phyloP scores from a whole-genome alignment of 2,329 filamentous ascomycete species.

The Proliferodiscus dingleyae region DNA sequence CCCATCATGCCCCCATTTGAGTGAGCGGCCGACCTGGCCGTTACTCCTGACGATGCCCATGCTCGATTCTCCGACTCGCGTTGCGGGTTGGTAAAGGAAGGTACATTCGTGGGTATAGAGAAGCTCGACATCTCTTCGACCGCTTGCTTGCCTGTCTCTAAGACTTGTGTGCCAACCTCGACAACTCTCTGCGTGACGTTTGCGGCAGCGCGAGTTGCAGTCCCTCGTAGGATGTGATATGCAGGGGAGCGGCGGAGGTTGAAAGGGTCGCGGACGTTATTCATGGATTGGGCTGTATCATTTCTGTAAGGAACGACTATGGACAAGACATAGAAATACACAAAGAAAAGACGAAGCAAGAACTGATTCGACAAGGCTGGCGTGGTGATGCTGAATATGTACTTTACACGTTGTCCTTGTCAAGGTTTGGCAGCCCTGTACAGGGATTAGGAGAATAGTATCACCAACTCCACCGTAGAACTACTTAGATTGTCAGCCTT shows the following conservation, averaged over 20 bases:
- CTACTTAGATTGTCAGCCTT: too few species aligned
- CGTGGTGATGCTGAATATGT: neutral
- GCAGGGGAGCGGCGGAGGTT: constrained; percentile 37
- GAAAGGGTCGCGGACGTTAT: constrained; percentile 35
- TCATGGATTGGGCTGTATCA: constrained; percentile 29
- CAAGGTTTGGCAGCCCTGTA: neutral
- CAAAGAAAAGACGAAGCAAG: neutral
- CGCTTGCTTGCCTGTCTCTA: constrained; percentile 38
- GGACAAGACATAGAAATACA: constrained; percentile 10
- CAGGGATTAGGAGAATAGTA: too few species aligned
- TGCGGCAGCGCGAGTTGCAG: constrained; percentile 41
- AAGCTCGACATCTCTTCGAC: constrained; percentile 55
- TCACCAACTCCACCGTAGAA: too few species aligned
- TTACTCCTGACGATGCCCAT: constrained; percentile 53
- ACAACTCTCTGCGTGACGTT: constrained; percentile 44
- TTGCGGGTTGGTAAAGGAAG: constrained; percentile 61
- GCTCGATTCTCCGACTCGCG: constrained; percentile 60
- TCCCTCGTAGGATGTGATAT: constrained; percentile 46
- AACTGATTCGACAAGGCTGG: neutral
- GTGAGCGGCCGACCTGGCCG: constrained; percentile 33
- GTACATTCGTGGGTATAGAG: constrained; percentile 63
- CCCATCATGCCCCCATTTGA: constrained; percentile 37
- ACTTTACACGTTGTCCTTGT: neutral
- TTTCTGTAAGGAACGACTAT: constrained; percentile 23
- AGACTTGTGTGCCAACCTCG: constrained; percentile 44